Base-by-base conservation (phyloP, 2,329 filamentous ascomycete genomes). In the Aspergillus sp. region DNA sequence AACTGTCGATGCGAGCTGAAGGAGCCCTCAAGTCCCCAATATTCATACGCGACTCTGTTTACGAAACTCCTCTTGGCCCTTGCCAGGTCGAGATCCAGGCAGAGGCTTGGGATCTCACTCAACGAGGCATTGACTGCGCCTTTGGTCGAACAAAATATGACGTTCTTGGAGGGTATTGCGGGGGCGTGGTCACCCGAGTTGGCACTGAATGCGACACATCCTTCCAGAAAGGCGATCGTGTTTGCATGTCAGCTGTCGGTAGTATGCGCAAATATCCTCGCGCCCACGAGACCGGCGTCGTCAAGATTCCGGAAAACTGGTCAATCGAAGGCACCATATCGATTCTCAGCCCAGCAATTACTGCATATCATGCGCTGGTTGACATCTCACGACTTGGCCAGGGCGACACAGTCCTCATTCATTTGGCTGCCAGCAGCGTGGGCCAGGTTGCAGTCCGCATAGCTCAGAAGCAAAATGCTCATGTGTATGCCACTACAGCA, bases 81-180 rank as follows among this genome's bases (percentile, higher is more conserved):
- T 24, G 43, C 22, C 39, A 52, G 5, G 29, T 52, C 20, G 45
- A 51, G 29, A 42, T 53, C n/a, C 27, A 48, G 25, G 40, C 43
- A 14, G 41, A 45, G 24, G 44, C 44, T 2, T 39, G 37, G 8
- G 48, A 44, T 15, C 26, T 53, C 7, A 52, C 43, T 32, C 45
- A 46, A 29, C 34, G 30, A 17, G 48, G 49, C 31, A 30, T 43
- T n/a, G 26, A 33, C 35, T 10, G 19, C 5, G 33, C 38, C 15
- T 15, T 42, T 13, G 38, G 40, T 6, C 40, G 41, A 29, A 26
- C 35, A 2, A 29, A 42, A 15, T 25, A 40, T 5, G 32, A 38
- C n/a, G 34, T 24, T 3, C 35, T 34, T 13, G 14, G 12, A 27
- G n/a, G 30, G n/a, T 8, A 48, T 10, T 35, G 38, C 17, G 30